Conservation (phyloP, 2,329 filamentous ascomycete genomes). For the Fusarium marasasianum region DNA sequence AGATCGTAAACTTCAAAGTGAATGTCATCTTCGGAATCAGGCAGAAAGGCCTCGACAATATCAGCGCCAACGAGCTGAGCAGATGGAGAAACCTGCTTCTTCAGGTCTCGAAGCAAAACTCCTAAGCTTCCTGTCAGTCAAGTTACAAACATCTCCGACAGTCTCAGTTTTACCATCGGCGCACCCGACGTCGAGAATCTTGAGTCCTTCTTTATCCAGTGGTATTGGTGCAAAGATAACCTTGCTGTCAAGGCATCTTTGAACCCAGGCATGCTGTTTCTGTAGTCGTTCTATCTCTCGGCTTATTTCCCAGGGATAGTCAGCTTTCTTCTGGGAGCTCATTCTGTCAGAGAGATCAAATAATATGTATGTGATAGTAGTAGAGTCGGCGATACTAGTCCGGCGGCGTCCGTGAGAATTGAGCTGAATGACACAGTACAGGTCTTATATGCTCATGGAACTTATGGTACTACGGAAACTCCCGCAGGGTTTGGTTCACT, state of each 20-base stretch:
- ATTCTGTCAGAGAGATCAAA: not conserved
- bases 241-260: slow-evolving; percentile 9
- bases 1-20: too few species aligned
- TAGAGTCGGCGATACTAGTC: not conserved
- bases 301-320: slow-evolving; percentile 2
- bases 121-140: not conserved
- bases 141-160: rapidly evolving
- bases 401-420: not conserved
- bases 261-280: slow-evolving; percentile 20
- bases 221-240: slow-evolving; percentile 10
- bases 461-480: too few species aligned
- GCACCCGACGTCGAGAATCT: slow-evolving; percentile 17
- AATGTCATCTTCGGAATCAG: not conserved
- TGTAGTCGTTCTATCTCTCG: slow-evolving; percentile 15
- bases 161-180: not conserved
- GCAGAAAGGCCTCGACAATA: slow-evolving; percentile 7
- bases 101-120: slow-evolving; percentile 8
- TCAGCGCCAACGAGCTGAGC: slow-evolving; percentile 24
- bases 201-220: not conserved
- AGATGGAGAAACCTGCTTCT: slow-evolving; percentile 14
- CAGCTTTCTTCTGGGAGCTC: not conserved
- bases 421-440: too few species aligned
- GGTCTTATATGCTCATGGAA: not conserved
- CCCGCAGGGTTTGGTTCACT: rapidly evolving
- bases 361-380: not conserved